A percentile compares a stretch with the other conserved stretches of the same genome.
Evolutionary conservation across 1,284 basidiomycete species (phyloP).

Genomic region (Takashimella tepidaria): DNA sequence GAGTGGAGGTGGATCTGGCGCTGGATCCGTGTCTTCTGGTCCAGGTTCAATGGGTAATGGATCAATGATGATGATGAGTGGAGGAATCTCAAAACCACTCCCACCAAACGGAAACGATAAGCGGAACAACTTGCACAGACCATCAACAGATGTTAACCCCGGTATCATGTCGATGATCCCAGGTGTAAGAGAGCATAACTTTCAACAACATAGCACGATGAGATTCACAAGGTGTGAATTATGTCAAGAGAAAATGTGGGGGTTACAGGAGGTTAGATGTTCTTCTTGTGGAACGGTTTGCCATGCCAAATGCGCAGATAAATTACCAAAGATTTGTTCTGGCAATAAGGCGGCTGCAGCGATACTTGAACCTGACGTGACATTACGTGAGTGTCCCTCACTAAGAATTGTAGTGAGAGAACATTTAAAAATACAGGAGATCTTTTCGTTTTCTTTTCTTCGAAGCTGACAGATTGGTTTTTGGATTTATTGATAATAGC

Average conservation of each 20-base stretch:
- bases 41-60: slow-evolving; percentile 2
- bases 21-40: not conserved
- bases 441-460: no score
- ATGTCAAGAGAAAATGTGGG: slow-evolving; percentile 98
- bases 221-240: slow-evolving; percentile 89
- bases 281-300: slow-evolving; percentile 53
- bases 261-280: slow-evolving; percentile 80
- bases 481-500: slow-evolving; percentile 48
- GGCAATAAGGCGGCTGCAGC: slow-evolving; percentile 23
- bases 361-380: slow-evolving; percentile 25
- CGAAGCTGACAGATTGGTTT: no score
- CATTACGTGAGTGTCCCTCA: slow-evolving; percentile 53
- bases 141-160: slow-evolving; percentile 45
- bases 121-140: slow-evolving; percentile 19
- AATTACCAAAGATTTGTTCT: slow-evolving; percentile 42
- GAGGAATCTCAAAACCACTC: slow-evolving; percentile 8
- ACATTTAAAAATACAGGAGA: no score
- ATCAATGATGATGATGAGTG: not conserved
- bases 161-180: not conserved
- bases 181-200: slow-evolving; percentile 62
- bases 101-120: not conserved
- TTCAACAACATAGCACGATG: slow-evolving; percentile 83
- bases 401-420: slow-evolving; percentile 1
- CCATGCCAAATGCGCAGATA: slow-evolving; percentile 50
- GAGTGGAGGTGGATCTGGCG: not conserved